Base-by-base conservation (phyloP, 2,329 filamentous ascomycete genomes). In the Zelopaecilomyces penicillatus region DNA sequence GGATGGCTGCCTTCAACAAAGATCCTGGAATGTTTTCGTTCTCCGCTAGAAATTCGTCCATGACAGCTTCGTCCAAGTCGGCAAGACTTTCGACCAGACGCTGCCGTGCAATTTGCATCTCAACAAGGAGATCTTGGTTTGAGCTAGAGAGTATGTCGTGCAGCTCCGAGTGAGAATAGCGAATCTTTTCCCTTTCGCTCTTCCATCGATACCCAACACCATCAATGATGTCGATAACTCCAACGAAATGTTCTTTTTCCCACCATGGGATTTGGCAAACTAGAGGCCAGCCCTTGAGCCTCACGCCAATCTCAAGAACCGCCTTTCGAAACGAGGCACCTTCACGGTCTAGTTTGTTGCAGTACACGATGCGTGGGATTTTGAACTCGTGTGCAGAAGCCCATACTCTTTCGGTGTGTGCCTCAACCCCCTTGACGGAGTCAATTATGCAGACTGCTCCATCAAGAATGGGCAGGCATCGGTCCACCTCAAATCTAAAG, bases 251-350 rank as follows among this genome's bases (percentile, higher is more conserved):
- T 6, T 88, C 86, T 47, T 84, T 83, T 5, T 86, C 79, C 79
- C 90, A 97, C 88, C 90, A 95, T 0, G 93, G 93, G 50, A 97
- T 90, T 57, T 95, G 90, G 57, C 91, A 96, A 6, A 97, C 82
- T 10, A 93, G 81, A 3, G 93, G 93, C 83, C 86, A 95, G 2
- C 83, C 85, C 47, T 81, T 78, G 19, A 98, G 72, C 43, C 87
- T 78, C 1, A 82, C 74, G 3, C 86, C 90, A 30, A 96, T 83
- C 57, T 97, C 90, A 46, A 85, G 83, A 1, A 97, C 83, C 0
- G 91, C 91, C 43, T 84, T 79, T 28, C 83, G 83, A 68, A 97
- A 97, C 0, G 76, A 80, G 2, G 85, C 85, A 7, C 85, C 85
- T 50, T 85, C 82, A 30, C 85, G 80, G 57, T 90, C 85, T 5